Evolutionary conservation across 306 rosid genomes (phyloP), one percentile per base, ranked within the genome.

Genomic region (Rosa multiflora): DNA sequence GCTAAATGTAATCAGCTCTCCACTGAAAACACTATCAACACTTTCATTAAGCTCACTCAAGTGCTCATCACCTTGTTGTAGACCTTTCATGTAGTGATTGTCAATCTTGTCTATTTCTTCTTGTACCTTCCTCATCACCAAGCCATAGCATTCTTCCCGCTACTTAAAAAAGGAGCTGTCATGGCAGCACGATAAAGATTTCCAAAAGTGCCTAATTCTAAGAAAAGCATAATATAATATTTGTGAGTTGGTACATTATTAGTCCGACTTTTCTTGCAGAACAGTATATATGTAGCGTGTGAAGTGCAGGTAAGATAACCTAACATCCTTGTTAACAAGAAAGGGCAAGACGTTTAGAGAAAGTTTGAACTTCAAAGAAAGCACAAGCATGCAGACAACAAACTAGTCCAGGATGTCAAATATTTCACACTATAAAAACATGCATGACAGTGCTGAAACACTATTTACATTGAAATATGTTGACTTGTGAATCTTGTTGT

Each of bases 91-190:
- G 11, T 40, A 76, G 7, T 20, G 68, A n/a, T 11, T 62, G 67
- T 76, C 67, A 5, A 61, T 20, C 71, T 76, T 81, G 47, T 37
- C 17, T 59, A 81, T 49, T 23, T 62, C 67, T 8, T 84, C 88
- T 49, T 84, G 82, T 14, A 84, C 58, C 61, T 78, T 80, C 26
- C 43, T 62, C 4, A 66, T 82, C 70, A 82, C 80, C 6, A 79
- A 4, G 0, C 75, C 78, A 39, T 42, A 14, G 37, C 51, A 23
- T 29, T 81, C 81, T 10, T 75, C 82, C 32, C 15, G 11, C 29
- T 35, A 10, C 42, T 47, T 5, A 6, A 10, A 23, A 62, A 52
- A 6, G 72, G 43, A 29, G 40, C 73, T 7, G 76, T 67, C 70
- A 26, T 75, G 14, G 77, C 64, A 51, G 9, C 15, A 10, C 70